A percentile compares a stretch with the other conserved stretches of the same genome.
Evolutionary conservation across 2,329 filamentous ascomycete genomes (phyloP).

Genomic region (Periconia digitata): DNA sequence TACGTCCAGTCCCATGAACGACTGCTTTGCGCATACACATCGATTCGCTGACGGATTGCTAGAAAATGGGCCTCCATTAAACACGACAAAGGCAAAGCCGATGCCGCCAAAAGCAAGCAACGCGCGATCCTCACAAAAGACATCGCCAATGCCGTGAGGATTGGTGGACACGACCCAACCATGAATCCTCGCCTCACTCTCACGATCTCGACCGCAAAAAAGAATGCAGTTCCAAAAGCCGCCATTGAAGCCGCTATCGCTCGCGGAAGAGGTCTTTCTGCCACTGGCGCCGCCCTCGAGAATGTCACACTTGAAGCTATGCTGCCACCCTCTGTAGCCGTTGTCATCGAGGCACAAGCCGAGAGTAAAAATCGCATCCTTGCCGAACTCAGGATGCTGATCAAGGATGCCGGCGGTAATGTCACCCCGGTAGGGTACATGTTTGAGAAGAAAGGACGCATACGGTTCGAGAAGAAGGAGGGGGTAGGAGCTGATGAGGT

Average conservation of each 20-base stretch:
- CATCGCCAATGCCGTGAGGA: constrained; percentile 73
- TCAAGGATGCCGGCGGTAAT: constrained; percentile 72
- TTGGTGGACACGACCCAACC: constrained; percentile 73
- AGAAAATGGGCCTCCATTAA: constrained; percentile 96
- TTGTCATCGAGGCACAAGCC: constrained; percentile 83
- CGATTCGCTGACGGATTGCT: background rate
- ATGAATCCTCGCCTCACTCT: constrained; percentile 75
- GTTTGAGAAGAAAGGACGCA: constrained; percentile 78
- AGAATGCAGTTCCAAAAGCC: constrained; percentile 80
- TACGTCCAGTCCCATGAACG: constrained; percentile 22
- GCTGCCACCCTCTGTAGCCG: constrained; percentile 67
- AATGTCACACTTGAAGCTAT: constrained; percentile 77
- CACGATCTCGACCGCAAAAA: constrained; percentile 76
- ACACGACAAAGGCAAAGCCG: constrained; percentile 88
- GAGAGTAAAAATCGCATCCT: constrained; percentile 76
- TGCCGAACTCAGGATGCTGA: constrained; percentile 68
- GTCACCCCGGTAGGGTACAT: constrained; percentile 77
- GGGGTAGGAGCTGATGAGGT: constrained; percentile 66
- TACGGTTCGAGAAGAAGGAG: constrained; percentile 66
- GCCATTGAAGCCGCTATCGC: constrained; percentile 84
- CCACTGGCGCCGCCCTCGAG: constrained; percentile 75
- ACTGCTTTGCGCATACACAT: too few species aligned
- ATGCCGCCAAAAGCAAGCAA: constrained; percentile 74
- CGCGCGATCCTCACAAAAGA: constrained; percentile 70
- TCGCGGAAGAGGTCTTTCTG: constrained; percentile 81